Evolutionary conservation across 306 rosid species (phyloP), one percentile per base, ranked within the genome.

Genomic region (Vigna hirtella): DNA sequence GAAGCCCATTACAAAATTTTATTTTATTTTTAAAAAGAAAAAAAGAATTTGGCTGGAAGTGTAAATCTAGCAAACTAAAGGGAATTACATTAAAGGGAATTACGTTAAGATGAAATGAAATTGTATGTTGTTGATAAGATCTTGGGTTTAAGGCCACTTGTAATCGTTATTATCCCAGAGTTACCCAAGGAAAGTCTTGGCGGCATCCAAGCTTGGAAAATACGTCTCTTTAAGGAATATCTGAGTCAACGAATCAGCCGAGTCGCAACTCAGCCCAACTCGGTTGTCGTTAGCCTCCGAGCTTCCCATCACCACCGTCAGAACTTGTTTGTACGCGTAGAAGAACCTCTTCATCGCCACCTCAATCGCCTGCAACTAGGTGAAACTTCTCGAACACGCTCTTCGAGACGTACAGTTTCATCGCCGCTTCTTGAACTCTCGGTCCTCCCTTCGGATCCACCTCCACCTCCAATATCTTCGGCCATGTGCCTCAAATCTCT

Each of bases 151-250:
- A 4, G 47, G 15, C 74, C 55, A 64, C 56, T 77, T 56, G 16
- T 18, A 16, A 24, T 71, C 82, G 12, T 47, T 78, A 42, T 66
- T 42, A 65, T 68, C 87, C 87, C 87, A 85, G 42, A 76, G 28
- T 26, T 90, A 89, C 0, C 93, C 94, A 3, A 94, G 86, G 51
- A 94, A 94, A 6, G 98, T 91, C 93, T 91, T 94, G 0, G 97
- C 98, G 0, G 98, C 97, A 11, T 94, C 98, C 88, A 94, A 83
- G 42, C 98, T 94, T 34, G 98, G 98, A 62, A 89, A 94, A 56
- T 94, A 94, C 0, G 98, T 91, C 6, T 94, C 93, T 72, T 94
- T 94, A 9, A 91, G 79, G 53, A 88, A 94, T 63, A 94, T 81
- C 74, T 82, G 91, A 84, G 89, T 92, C 88, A 94, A 85, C 81